A percentile compares a stretch with the other conserved stretches of the same genome.
Evolutionary conservation across 306 rosid species (phyloP).

Genomic region (Vachellia pachyceras): DNA sequence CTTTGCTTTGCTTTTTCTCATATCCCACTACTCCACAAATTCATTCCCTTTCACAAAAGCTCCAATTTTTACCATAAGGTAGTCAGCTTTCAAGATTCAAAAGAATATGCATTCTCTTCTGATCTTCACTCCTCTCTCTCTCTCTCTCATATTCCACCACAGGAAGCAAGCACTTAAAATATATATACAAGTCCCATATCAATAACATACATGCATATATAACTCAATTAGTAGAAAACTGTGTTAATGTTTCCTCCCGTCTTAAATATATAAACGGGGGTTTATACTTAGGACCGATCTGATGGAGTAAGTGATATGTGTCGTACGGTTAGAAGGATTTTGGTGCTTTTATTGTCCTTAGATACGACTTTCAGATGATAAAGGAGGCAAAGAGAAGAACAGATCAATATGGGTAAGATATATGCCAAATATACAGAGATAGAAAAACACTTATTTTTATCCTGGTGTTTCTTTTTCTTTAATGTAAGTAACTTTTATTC

Average conservation of each 20-base stretch:
- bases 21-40: slow-evolving; percentile 62
- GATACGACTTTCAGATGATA: not conserved
- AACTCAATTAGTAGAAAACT: too few species aligned
- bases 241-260: too few species aligned
- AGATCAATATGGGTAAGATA: not conserved
- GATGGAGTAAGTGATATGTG: too few species aligned
- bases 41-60: slow-evolving; percentile 46
- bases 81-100: slow-evolving; percentile 69
- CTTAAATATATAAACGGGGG: too few species aligned
- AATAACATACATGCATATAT: too few species aligned
- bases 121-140: slow-evolving; percentile 44
- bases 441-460: not conserved
- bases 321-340: too few species aligned
- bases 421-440: not conserved
- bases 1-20: slow-evolving; percentile 59
- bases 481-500: not conserved
- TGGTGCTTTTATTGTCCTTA: not conserved
- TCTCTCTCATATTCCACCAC: not conserved
- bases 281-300: too few species aligned
- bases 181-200: too few species aligned
- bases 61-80: slow-evolving; percentile 58
- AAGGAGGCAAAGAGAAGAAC: not conserved
- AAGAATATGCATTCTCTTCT: slow-evolving; percentile 74
- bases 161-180: too few species aligned
- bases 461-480: not conserved